Evolutionary conservation across 495 filamentous ascomycete species (phyloP).

Genomic region (Penicillium diatomitis): DNA sequence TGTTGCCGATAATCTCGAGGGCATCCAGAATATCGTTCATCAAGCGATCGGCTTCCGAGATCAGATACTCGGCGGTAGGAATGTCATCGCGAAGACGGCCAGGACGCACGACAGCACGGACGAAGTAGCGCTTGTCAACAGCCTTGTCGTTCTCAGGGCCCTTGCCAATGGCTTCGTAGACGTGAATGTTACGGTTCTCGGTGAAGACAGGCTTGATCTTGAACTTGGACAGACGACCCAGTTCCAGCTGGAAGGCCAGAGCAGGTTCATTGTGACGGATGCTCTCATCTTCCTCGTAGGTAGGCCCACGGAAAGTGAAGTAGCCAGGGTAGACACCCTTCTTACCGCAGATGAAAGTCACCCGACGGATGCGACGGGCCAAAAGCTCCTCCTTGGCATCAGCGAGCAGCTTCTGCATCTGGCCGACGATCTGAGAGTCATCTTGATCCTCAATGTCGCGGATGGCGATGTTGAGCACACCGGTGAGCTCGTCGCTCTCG

Average conservation of each 20-base stretch:
- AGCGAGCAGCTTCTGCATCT: slow-evolving; percentile 67
- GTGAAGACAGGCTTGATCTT: slow-evolving; percentile 96
- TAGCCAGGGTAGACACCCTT: slow-evolving; percentile 94
- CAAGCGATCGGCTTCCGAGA: slow-evolving; percentile 90
- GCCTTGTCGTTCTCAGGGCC: slow-evolving; percentile 74
- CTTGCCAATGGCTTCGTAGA: slow-evolving; percentile 94
- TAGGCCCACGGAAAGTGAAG: slow-evolving; percentile 92
- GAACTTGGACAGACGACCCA: slow-evolving; percentile 90
- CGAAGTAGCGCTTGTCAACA: slow-evolving; percentile 84
- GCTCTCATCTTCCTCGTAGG: slow-evolving; percentile 80
- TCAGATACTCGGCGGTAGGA: slow-evolving; percentile 93
- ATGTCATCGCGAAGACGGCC: slow-evolving; percentile 94
- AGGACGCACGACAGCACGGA: slow-evolving; percentile 84
- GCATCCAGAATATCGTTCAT: slow-evolving; percentile 98
- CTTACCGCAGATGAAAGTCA: slow-evolving; percentile 94
- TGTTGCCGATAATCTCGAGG: slow-evolving; percentile 95
- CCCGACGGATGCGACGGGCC: slow-evolving; percentile 68
- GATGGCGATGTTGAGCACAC: slow-evolving; percentile 85
- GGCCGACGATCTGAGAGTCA: slow-evolving; percentile 68
- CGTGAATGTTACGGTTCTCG: slow-evolving; percentile 96
- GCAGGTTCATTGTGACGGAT: slow-evolving; percentile 97
- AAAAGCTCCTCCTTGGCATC: slow-evolving; percentile 78
- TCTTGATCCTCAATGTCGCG: slow-evolving; percentile 81
- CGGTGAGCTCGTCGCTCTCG: slow-evolving; percentile 66
- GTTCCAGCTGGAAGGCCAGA: slow-evolving; percentile 94